Base-by-base conservation (phyloP, 768 basidiomycete species). In the Strobilomyces dryophilus region DNA sequence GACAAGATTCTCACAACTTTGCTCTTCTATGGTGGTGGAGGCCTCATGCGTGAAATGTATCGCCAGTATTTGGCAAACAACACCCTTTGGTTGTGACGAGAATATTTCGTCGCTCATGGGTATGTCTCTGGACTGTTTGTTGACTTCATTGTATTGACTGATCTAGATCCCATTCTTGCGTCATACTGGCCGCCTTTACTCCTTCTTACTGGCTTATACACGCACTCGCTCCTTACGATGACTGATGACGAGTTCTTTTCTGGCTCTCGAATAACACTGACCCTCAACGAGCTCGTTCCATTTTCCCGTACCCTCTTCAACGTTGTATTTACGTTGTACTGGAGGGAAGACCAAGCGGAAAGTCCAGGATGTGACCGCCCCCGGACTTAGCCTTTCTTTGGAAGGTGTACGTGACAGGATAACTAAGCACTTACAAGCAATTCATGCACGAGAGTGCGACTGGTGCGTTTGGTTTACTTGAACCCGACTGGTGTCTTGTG, bases 181-280 rank as follows among this genome's bases (percentile, higher is more conserved):
- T 24, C 67, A 0, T 67, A 74, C 10, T 93, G 89, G 83, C 78
- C 85, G 0, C 76, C 88, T 3, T 69, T 98, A 1, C 72, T 98
- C 8, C 79, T 97, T 50, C 79, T 95, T 8, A 78, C 82, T 1
- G 87, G 94, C 47, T 68, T 97, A 11, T 95, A 97, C 68, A 79
- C 83, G 2, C 89, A 95, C 54, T 81, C 85, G 1, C 79, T 98
- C 31, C 75, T 92, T 31, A 93, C 93, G 0, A 90, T 98, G 79
- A 91, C 91, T 1, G 97, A 99, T 61, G 95, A 98, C 70, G 97
- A 98, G 66, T 98, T 98, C 73, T 97, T 97, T 66, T 81, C 83
- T 1, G 55, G 52, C 46, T 64, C 69, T n/a, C 73, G 84, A 18
- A 95, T 94, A 56, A 89, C 94, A 0, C 77, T 98, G 2, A 76